phyloP scores from a whole-genome alignment of 345 rosid genomes.

The Eucalyptus urophylla region DNA sequence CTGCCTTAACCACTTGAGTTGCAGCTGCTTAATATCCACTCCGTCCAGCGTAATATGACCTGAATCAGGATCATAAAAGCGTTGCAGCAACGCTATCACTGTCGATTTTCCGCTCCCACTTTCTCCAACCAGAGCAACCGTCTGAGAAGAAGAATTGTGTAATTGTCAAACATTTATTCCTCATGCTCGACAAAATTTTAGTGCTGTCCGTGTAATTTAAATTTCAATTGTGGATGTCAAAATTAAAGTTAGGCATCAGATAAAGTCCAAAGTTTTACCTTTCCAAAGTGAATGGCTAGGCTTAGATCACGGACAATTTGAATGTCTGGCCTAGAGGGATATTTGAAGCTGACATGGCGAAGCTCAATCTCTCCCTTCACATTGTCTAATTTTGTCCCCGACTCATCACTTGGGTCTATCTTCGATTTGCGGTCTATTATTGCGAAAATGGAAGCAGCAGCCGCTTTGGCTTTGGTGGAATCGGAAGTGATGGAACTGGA shows the following conservation, averaged over 20 bases:
- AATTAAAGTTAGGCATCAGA: not conserved
- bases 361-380: constrained; percentile 58
- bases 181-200: not conserved
- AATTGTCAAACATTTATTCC: not conserved
- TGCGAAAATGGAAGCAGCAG: constrained; percentile 58
- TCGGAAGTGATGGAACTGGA: constrained; percentile 57
- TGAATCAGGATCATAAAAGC: constrained; percentile 15
- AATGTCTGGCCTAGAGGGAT: constrained; percentile 62
- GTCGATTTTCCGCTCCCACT: constrained; percentile 24
- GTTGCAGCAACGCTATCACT: constrained; percentile 4
- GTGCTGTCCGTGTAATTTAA: not conserved
- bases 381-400: constrained; percentile 33
- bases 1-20: constrained; percentile 16
- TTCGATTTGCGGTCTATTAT: constrained; percentile 42
- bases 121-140: constrained; percentile 20
- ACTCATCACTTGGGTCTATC: constrained; percentile 59
- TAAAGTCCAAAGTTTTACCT: constrained; percentile 17
- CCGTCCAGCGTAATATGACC: constrained; percentile 14
- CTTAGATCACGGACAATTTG: constrained; percentile 37
- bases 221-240: not conserved
- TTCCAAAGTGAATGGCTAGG: constrained; percentile 16
- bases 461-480: constrained; percentile 39
- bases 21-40: constrained; percentile 4
- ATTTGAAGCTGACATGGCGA: constrained; percentile 45
- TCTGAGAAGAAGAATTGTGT: not conserved